These are phyloP conservation scores for Dentipellis fragilis DNA, from an alignment of 768 basidiomycete genomes.

Conservation along the genomic window DNA sequence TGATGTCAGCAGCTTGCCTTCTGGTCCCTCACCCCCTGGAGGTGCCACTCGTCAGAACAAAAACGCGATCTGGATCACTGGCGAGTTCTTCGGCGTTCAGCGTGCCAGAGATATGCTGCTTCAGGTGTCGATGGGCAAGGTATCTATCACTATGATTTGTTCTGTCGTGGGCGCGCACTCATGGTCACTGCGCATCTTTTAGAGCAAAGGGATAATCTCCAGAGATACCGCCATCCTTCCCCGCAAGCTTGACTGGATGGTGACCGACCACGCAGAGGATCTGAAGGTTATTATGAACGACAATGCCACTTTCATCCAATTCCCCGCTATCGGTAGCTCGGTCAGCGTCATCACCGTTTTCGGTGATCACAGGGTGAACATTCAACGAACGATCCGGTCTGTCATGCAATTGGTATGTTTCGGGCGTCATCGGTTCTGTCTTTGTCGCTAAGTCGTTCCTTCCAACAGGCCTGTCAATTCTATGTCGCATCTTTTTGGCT, in stretches of 20 bases:
- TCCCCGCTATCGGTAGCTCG: slow-evolving; percentile 86
- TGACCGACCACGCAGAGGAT: slow-evolving; percentile 92
- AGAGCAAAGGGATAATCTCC: slow-evolving; percentile 88
- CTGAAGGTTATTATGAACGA: slow-evolving; percentile 89
- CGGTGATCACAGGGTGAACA: slow-evolving; percentile 89
- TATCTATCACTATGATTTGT: slow-evolving; percentile 16
- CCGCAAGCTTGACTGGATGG: slow-evolving; percentile 97
- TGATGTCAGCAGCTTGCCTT: slow-evolving; percentile 33
- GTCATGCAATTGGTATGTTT: slow-evolving; percentile 86
- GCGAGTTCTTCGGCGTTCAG: slow-evolving; percentile 94
- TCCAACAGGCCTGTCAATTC: slow-evolving; percentile 76
- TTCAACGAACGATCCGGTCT: slow-evolving; percentile 86
- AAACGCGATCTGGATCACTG: slow-evolving; percentile 91
- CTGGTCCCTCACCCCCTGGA: slow-evolving; percentile 29
- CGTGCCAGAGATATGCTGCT: slow-evolving; percentile 92
- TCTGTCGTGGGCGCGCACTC: neutral
- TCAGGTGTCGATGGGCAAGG: slow-evolving; percentile 82
- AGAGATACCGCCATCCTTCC: slow-evolving; percentile 91
- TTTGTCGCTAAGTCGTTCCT: slow-evolving; percentile 12
- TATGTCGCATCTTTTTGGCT: slow-evolving; percentile 98
- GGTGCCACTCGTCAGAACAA: slow-evolving; percentile 40
- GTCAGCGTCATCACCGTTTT: slow-evolving; percentile 90
- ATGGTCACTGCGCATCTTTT: slow-evolving; percentile 1
- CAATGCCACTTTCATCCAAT: slow-evolving; percentile 92
- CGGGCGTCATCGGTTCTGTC: neutral